Evolutionary conservation across 2,329 filamentous ascomycete genomes (phyloP).

Genomic region (Colletotrichum aenigma): DNA sequence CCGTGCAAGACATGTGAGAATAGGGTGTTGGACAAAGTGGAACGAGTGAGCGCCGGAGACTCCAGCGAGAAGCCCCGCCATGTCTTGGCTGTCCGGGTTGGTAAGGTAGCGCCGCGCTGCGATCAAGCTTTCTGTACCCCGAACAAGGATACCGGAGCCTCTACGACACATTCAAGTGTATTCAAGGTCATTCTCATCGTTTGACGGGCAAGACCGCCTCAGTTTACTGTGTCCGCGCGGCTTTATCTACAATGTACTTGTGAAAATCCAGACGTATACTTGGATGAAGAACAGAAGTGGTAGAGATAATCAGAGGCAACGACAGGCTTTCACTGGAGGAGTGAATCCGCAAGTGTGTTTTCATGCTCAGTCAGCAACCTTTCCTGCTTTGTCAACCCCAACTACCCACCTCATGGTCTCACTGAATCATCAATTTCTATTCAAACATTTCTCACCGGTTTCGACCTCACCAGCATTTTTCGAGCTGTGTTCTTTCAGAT

Average conservation of each 20-base stretch:
- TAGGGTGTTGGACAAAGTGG: background rate
- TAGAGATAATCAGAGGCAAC: background rate
- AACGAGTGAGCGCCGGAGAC: background rate
- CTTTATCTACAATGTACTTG: no score
- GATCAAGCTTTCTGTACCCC: background rate
- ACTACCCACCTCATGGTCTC: background rate
- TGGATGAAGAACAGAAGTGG: background rate
- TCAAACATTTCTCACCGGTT: background rate
- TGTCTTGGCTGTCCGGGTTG: background rate
- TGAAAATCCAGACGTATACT: background rate
- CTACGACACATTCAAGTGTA: no score
- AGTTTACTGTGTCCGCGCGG: background rate
- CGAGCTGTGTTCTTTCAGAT: background rate
- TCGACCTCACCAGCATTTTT: background rate
- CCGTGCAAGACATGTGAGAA: background rate
- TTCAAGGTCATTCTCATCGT: background rate
- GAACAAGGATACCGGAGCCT: background rate
- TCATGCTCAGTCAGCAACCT: background rate
- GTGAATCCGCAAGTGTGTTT: background rate
- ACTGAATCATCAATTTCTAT: background rate
- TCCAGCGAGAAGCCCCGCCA: background rate
- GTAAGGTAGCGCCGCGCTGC: background rate
- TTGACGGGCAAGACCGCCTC: background rate
- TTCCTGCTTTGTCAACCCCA: background rate
- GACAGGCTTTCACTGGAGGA: background rate